Percentiles rank a stretch among this genome's conserved stretches.
Conservation (phyloP, 495 filamentous ascomycete genomes). For the Pseudoneurospora amorphoporcata region DNA sequence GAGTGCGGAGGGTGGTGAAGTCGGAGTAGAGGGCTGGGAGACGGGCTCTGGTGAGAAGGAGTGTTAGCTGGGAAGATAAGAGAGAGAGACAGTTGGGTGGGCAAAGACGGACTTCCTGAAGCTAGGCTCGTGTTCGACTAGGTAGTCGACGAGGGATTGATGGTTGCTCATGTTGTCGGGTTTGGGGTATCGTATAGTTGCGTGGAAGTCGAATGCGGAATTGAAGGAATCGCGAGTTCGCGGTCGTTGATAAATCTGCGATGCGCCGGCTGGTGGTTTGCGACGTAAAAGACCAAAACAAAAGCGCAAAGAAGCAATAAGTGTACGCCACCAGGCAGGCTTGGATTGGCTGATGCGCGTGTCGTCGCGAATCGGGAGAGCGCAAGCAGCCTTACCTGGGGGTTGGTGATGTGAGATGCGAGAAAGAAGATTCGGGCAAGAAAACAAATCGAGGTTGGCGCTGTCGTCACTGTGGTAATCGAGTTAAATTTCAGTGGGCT, state of each 20-base stretch:
- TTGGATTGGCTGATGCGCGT: background rate
- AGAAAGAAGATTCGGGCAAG: background rate
- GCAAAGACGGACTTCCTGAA: constrained; percentile 30
- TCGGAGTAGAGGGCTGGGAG: constrained; percentile 92
- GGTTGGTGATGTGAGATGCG: background rate
- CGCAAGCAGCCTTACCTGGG: background rate
- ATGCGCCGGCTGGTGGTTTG: background rate
- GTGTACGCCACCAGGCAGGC: background rate
- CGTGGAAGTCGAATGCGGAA: background rate
- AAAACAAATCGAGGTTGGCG: background rate
- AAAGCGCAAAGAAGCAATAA: background rate
- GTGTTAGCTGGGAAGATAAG: background rate
- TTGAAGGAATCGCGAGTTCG: background rate
- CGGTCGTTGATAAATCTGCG: background rate
- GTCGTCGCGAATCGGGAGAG: rapidly evolving
- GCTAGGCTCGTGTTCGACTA: constrained; percentile 33
- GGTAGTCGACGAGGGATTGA: constrained; percentile 31
- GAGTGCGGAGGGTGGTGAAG: constrained; percentile 63
- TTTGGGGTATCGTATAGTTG: background rate
- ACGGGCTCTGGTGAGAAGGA: constrained; percentile 47
- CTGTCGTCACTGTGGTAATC: background rate
- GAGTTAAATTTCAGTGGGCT: background rate
- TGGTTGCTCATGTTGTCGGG: constrained; percentile 20
- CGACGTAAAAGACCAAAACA: background rate
- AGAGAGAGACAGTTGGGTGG: background rate